Evolutionary conservation across 2,329 filamentous ascomycete species (phyloP), one percentile per base, ranked within the genome.

Genomic region (Diaporthe nobilis): DNA sequence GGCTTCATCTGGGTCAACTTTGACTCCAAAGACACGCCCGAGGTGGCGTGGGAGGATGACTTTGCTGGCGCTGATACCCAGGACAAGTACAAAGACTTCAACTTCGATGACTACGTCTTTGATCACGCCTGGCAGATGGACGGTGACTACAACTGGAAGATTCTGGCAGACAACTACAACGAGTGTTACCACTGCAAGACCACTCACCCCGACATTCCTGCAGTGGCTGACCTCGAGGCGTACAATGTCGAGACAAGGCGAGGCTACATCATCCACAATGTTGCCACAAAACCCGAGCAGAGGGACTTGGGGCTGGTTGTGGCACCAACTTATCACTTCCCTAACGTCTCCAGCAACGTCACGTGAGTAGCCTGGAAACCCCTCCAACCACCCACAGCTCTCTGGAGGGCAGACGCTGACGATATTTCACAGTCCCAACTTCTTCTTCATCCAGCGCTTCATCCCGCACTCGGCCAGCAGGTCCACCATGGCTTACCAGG

Each of bases 181-280:
- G 90, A 91, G 80, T 92, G 90, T 80, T 93, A 92, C 79, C 90
- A 92, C 84, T 92, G 90, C 84, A 87, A 88, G 70, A 89, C 88
- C 0, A 88, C 90, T 2, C 90, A 92, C 78, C 90, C 91, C 3
- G 89, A 90, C 75, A 88, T 92, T 44, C 85, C 88, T 6, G 84
- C 85, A 57, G 85, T 92, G n/a, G 87, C 90, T 60, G 88, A 92
- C 76, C 86, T 92, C 53, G 86, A 87, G 75, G 87, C 87, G 4
- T 92, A 92, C 82, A 82, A 84, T 55, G 88, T 90, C 68, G 84
- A 88, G 77, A 86, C 87, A 53, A 85, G 86, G 77, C 85, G 83
- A 25, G 85, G 83, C 1, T 85, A 88, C 77, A 89, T 91, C 73
- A 84, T 88, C 74, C 90, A 91, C 78, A 87, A 85, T 76, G 87